A percentile compares a stretch with the other conserved stretches of the same genome.
Evolutionary conservation across 1,139 yeast genomes (phyloP).

Genomic region (Diutina pseudorugosa): DNA sequence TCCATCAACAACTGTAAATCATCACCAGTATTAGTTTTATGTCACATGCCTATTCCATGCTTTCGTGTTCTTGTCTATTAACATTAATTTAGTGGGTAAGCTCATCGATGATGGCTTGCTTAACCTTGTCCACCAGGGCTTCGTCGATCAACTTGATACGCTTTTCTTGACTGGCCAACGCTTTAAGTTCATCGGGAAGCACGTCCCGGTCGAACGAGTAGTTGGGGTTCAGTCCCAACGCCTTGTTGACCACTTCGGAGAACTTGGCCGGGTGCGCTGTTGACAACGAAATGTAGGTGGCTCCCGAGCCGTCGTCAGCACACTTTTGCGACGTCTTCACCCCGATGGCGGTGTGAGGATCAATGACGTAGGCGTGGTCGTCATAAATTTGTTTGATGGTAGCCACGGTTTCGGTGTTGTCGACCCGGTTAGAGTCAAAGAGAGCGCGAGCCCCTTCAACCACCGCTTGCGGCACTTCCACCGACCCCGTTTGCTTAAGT

Average conservation of each 20-base stretch:
- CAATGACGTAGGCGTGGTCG: slow-evolving; percentile 59
- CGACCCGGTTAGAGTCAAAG: slow-evolving; percentile 71
- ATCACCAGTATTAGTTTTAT: too few species aligned
- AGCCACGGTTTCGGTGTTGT: slow-evolving; percentile 60
- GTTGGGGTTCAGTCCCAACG: slow-evolving; percentile 51
- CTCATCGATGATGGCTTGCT: slow-evolving; percentile 61
- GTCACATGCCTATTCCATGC: too few species aligned
- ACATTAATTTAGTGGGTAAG: neutral
- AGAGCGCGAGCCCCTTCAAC: slow-evolving; percentile 53
- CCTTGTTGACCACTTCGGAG: slow-evolving; percentile 85
- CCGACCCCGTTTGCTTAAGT: slow-evolving; percentile 65
- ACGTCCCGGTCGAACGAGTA: slow-evolving; percentile 84
- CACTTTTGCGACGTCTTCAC: slow-evolving; percentile 59
- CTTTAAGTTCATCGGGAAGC: slow-evolving; percentile 76
- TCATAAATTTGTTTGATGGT: slow-evolving; percentile 66
- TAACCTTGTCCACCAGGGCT: slow-evolving; percentile 63
- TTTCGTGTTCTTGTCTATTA: too few species aligned
- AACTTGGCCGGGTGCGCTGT: slow-evolving; percentile 99
- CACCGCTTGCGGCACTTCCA: slow-evolving; percentile 55
- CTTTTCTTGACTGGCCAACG: slow-evolving; percentile 57
- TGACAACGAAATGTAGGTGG: slow-evolving; percentile 66
- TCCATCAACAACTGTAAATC: too few species aligned
- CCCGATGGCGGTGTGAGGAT: slow-evolving; percentile 96
- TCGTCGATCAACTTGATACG: slow-evolving; percentile 66
- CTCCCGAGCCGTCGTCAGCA: slow-evolving; percentile 19